Percentiles rank a stretch among this genome's conserved stretches.
Conservation (phyloP, 2,329 filamentous ascomycete genomes). For the Exophiala sp. region DNA sequence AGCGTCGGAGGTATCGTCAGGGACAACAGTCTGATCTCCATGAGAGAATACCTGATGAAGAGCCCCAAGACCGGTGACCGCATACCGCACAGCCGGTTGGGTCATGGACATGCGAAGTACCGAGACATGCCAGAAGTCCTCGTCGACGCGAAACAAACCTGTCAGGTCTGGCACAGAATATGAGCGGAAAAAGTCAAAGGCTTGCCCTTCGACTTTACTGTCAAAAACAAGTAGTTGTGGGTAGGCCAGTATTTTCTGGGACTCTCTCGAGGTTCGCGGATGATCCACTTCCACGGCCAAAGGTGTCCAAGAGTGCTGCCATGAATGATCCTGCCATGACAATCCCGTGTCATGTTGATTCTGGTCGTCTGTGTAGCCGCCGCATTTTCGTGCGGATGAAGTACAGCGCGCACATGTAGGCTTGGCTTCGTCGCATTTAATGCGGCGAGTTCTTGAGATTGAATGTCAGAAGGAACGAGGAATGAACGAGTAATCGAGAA, state of each 20-base stretch:
- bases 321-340: constrained; percentile 7
- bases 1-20: constrained; percentile 5
- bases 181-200: constrained; percentile 7
- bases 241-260: background rate
- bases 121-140: constrained; percentile 9
- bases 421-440: constrained; percentile 12
- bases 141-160: constrained; percentile 5
- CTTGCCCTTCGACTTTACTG: constrained; percentile 6
- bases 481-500: background rate
- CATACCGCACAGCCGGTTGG: constrained; percentile 6
- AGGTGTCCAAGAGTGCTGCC: constrained; percentile 10
- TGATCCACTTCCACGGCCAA: background rate
- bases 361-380: constrained; percentile 2
- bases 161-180: constrained; percentile 7
- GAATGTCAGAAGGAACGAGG: background rate
- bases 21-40: constrained; percentile 2
- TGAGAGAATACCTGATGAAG: constrained; percentile 5
- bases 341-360: background rate
- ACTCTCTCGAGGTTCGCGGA: background rate
- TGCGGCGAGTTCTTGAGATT: background rate
- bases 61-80: constrained; percentile 8
- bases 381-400: constrained; percentile 5
- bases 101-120: constrained; percentile 11
- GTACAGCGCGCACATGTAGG: constrained; percentile 5
- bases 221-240: constrained; percentile 11